These are phyloP conservation scores for Fagus crenata DNA, from an alignment of 306 rosid species.

Conservation along the genomic window DNA sequence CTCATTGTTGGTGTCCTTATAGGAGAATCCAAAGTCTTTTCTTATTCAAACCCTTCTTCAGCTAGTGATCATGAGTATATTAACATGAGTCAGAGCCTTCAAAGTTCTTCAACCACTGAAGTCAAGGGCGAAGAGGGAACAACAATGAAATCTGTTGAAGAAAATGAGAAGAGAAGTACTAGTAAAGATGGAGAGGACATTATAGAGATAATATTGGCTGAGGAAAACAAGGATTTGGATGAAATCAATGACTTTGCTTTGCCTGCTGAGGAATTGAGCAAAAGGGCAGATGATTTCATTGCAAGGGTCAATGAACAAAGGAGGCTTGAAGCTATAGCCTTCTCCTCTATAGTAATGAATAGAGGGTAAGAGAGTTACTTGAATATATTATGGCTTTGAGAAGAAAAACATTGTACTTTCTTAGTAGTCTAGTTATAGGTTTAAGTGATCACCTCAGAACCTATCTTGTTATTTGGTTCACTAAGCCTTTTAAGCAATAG, in stretches of 20 bases:
- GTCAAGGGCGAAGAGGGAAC: conserved; percentile 1
- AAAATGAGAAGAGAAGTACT: conserved; percentile 21
- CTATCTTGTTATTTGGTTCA: not conserved
- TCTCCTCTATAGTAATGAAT: conserved; percentile 33
- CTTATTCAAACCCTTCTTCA: conserved; percentile 37
- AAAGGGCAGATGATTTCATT: conserved; percentile 86
- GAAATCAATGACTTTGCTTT: conserved; percentile 11
- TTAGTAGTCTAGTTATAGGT: not conserved
- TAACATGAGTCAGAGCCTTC: conserved; percentile 30
- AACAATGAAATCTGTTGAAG: conserved; percentile 17
- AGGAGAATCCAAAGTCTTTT: conserved; percentile 52
- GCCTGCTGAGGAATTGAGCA: conserved; percentile 53
- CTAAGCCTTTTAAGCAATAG: not conserved
- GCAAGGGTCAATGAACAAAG: conserved; percentile 71
- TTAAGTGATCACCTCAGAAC: not conserved
- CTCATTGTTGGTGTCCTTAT: conserved; percentile 45
- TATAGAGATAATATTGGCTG: conserved; percentile 21
- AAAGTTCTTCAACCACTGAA: conserved; percentile 20
- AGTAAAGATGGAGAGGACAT: conserved; percentile 15
- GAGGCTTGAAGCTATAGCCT: conserved; percentile 54
- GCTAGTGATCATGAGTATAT: conserved; percentile 42
- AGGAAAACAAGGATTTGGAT: conserved; percentile 11
- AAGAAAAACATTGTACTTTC: not conserved
- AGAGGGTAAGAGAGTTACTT: not conserved
- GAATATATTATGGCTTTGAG: not conserved